Evolutionary conservation across 192 early-diverging fungal genomes (phyloP), one percentile per base, ranked within the genome.

Genomic region (Backusella australiensis): DNA sequence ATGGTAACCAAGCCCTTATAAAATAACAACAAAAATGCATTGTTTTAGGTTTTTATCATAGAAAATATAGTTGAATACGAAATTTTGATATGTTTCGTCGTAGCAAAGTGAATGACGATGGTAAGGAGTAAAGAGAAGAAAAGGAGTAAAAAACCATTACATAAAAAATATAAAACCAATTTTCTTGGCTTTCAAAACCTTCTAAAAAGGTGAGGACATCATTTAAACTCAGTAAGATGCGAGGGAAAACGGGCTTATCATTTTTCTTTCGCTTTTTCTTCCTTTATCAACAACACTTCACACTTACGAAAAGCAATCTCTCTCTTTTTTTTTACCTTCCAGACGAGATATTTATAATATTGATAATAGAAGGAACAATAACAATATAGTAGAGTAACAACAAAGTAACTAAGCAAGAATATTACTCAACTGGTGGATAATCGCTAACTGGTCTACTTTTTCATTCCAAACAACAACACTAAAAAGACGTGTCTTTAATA

Each of bases 181-280:
- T 63, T 14, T 63, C 56, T 63, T 63, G 56, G 56, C 56, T 63
- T 63, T 63, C 56, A 63, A 63, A 63, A 63, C 9, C 23, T 29
- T 63, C 56, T 63, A 63, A 53, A 56, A 56, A 56, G 6, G 53
- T 21, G 21, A 56, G 23, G 21, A 56, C 8, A 4, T 4, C 56
- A 63, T 63, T 63, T 26, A 63, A 63, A 63, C 23, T 63, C 56
- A 63, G 56, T 14, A 11, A 26, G 21, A 29, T 23, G 56, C 23
- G 56, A 63, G 56, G 12, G 56, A 63, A 63, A 63, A 63, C 23
- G 26, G 56, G 56, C 56, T 26, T 63, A 63, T 29, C 56, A 3
- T n/a, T 63, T 63, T 63, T 26, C 26, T 29, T 59, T 59, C 8
- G 2, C 9, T 59, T 26, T 26, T 63, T 63, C 26, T 26, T 63